Percentiles rank a stretch among this genome's conserved stretches.
Evolutionary conservation across 129 eudicot species (phyloP).

Genomic region (Cynara cardunculus): DNA sequence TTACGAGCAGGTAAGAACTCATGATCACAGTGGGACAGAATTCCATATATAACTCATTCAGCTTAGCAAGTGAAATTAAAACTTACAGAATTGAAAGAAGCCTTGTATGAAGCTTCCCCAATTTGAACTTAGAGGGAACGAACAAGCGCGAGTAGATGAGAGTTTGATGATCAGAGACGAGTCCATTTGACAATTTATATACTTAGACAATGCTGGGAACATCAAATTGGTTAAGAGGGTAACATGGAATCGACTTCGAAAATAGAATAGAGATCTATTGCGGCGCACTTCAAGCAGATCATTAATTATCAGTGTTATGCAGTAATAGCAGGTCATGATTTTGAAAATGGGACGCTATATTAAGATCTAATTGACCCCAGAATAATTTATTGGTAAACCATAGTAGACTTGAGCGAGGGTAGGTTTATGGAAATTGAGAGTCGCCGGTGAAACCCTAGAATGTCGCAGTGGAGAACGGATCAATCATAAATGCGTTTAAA

Average conservation of each 20-base stretch:
- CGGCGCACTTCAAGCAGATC: conserved; percentile 54
- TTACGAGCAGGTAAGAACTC: not conserved
- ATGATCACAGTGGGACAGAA: not conserved
- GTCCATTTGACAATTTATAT: conserved; percentile 22
- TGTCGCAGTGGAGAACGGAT: conserved; percentile 70
- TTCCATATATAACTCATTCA: not conserved
- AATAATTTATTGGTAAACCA: conserved; percentile 18
- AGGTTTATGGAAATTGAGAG: conserved; percentile 8
- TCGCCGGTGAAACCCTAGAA: conserved; percentile 51
- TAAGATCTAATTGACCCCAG: conserved; percentile 37
- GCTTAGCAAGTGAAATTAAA: not conserved
- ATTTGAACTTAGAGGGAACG: not conserved
- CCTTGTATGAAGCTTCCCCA: not conserved
- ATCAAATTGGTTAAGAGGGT: conserved; percentile 16
- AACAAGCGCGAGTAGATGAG: conserved; percentile 5
- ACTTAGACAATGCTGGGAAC: conserved; percentile 15
- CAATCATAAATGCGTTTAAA: conserved; percentile 32
- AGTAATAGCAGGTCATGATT: not conserved
- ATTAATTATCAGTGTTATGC: not conserved
- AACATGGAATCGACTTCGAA: conserved; percentile 45
- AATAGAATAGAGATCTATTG: conserved; percentile 38
- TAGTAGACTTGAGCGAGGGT: not conserved
- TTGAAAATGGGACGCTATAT: conserved; percentile 8
- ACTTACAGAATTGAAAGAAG: conserved; percentile 18
- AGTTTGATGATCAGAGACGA: conserved; percentile 17